phyloP scores from a whole-genome alignment of 768 basidiomycete genomes.

The Serendipita sp. region DNA sequence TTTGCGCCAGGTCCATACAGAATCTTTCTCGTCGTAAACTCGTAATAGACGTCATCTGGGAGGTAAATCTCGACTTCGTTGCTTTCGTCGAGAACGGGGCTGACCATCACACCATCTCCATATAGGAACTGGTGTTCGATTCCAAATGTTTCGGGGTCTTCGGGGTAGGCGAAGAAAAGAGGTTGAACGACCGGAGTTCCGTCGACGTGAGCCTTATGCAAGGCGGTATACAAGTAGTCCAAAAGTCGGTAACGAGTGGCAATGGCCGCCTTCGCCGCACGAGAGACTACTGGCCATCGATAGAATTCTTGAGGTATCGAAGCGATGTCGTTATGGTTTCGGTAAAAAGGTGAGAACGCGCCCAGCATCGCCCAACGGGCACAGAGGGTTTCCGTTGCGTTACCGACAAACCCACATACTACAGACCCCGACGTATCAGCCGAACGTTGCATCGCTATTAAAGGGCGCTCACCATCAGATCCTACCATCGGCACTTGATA shows the following conservation, averaged over 20 bases:
- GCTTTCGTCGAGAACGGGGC: conserved; percentile 48
- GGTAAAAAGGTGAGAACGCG: conserved; percentile 67
- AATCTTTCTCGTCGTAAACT: conserved; percentile 36
- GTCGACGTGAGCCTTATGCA: conserved; percentile 39
- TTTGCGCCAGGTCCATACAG: conserved; percentile 33
- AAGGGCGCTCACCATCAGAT: conserved; percentile 36
- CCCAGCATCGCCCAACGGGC: conserved; percentile 65
- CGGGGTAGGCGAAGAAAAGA: conserved; percentile 51
- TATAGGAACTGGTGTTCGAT: conserved; percentile 59
- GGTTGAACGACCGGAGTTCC: conserved; percentile 55
- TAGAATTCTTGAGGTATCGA: conserved; percentile 47
- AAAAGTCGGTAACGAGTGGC: conserved; percentile 54
- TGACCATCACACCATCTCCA: conserved; percentile 50
- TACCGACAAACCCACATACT: conserved; percentile 17
- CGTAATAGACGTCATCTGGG: conserved; percentile 50
- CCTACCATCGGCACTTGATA: conserved; percentile 66
- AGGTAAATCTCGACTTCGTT: conserved; percentile 47
- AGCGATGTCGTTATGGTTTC: conserved; percentile 27
- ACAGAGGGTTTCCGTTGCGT: conserved; percentile 54
- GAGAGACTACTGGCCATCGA: conserved; percentile 39
- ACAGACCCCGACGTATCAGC: not conserved
- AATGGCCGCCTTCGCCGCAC: conserved; percentile 43
- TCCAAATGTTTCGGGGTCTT: conserved; percentile 39
- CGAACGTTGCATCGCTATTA: not conserved
- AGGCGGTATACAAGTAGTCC: conserved; percentile 58